phyloP scores from a whole-genome alignment of 805 yeast species.

The Cyberlindnera veronae region DNA sequence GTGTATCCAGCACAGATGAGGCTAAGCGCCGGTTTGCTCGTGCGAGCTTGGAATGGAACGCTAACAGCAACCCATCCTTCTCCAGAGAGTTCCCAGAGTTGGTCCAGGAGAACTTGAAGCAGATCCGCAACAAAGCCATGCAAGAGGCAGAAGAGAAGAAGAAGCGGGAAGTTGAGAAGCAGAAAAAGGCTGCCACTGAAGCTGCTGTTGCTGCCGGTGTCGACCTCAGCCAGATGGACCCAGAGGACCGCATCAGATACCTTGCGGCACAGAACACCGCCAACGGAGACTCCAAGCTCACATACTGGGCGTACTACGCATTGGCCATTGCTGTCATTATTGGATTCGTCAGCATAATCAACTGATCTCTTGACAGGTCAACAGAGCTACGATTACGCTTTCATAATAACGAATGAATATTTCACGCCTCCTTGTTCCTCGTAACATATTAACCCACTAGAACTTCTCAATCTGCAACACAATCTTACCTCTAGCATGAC shows the following conservation, averaged over 20 bases:
- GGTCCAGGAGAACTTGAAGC: conserved; percentile 33
- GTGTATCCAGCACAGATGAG: conserved; percentile 59
- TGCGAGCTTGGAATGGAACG: conserved; percentile 59
- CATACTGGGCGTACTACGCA: conserved; percentile 28
- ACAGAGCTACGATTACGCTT: neutral
- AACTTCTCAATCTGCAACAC: conserved; percentile 46
- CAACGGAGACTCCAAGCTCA: conserved; percentile 2
- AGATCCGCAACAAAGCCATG: conserved; percentile 24
- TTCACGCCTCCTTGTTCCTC: neutral
- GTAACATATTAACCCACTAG: conserved; percentile 15
- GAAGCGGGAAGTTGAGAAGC: conserved; percentile 10
- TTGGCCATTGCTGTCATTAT: conserved; percentile 32
- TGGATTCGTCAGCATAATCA: conserved; percentile 23
- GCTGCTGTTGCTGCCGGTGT: conserved; percentile 11
- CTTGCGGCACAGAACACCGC: conserved; percentile 20
- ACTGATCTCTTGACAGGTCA: conserved; percentile 11
- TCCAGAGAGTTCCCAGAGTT: conserved; percentile 66
- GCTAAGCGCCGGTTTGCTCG: conserved; percentile 55
- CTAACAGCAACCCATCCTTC: conserved; percentile 54
- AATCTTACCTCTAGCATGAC: conserved; percentile 66
- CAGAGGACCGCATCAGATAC: conserved; percentile 66
- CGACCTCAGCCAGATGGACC: conserved; percentile 38
- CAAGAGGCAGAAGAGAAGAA: conserved; percentile 10
- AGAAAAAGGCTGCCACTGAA: conserved; percentile 30
- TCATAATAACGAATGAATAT: neutral